phyloP scores from a whole-genome alignment of 2,329 filamentous ascomycete species.

The Verticillium zaregamsianum region DNA sequence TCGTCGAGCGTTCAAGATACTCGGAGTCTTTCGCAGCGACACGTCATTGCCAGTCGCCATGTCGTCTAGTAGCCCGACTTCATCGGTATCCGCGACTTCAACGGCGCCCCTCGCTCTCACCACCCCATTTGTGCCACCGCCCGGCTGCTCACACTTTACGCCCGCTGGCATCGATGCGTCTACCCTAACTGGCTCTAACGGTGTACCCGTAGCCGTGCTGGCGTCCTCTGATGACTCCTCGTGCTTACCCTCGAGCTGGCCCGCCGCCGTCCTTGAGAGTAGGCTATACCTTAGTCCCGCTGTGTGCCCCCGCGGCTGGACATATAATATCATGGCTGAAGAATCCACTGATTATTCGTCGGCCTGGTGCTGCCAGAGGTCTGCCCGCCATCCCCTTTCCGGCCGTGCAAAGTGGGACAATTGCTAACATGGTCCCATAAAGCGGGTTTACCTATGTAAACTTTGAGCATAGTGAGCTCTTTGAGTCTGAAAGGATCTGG shows the following conservation, averaged over 20 bases:
- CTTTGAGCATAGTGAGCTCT: neutral
- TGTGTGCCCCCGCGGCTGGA: constrained; percentile 7
- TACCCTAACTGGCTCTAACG: neutral
- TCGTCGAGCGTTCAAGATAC: neutral
- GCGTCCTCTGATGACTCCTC: constrained; percentile 1
- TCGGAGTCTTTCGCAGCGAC: neutral
- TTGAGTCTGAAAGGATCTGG: neutral
- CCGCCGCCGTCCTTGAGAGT: neutral
- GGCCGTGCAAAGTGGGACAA: neutral
- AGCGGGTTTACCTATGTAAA: neutral
- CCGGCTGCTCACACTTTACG: constrained; percentile 3
- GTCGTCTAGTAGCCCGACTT: neutral
- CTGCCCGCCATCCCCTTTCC: neutral
- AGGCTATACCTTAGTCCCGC: constrained; percentile 3
- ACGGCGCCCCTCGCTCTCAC: constrained; percentile 2
- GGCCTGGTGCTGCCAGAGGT: constrained; percentile 7
- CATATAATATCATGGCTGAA: constrained; percentile 4
- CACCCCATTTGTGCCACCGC: constrained; percentile 5
- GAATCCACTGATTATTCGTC: neutral
- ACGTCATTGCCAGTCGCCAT: neutral
- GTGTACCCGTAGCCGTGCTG: neutral
- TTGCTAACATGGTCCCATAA: neutral
- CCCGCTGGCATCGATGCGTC: neutral
- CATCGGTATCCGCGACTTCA: neutral
- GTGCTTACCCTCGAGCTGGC: constrained; percentile 6